A percentile compares a stretch with the other conserved stretches of the same genome.
These are phyloP conservation scores for Oehlia diaphana DNA, from an alignment of 192 early-diverging fungal species.

Conservation along the genomic window DNA sequence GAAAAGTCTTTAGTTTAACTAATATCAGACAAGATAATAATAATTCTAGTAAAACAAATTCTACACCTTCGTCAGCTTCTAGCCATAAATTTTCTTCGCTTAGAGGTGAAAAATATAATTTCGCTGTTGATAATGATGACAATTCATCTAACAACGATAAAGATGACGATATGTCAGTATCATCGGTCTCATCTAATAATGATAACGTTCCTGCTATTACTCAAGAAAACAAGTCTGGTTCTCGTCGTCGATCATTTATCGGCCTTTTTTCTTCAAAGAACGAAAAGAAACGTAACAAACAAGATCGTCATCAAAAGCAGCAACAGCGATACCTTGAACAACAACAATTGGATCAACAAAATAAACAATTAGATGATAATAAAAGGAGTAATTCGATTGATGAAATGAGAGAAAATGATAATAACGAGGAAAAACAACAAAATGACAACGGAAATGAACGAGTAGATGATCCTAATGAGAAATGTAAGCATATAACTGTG, in stretches of 20 bases:
- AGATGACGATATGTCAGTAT: not conserved
- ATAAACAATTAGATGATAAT: not conserved
- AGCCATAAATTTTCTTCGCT: not conserved
- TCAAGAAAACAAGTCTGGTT: not conserved
- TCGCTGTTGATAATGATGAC: not conserved
- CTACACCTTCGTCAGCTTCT: not conserved
- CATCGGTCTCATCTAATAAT: not conserved
- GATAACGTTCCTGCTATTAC: not conserved
- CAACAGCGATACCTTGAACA: not conserved
- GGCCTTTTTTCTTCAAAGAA: not conserved
- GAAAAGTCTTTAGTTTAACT: slow-evolving; percentile 10
- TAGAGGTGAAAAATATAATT: not conserved
- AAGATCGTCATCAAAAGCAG: not conserved
- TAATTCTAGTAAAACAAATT: not conserved
- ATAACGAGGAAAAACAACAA: not conserved
- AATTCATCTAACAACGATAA: not conserved
- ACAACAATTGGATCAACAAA: not conserved
- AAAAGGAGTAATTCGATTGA: not conserved
- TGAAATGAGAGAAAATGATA: not conserved
- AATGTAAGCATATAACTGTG: not conserved
- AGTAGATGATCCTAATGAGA: not conserved
- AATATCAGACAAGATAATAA: slow-evolving; percentile 18
- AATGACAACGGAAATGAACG: not conserved
- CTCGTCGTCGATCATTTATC: not conserved
- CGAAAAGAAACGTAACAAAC: not conserved